Base-by-base conservation (phyloP, 1,139 yeast genomes). In the Candida frijolesensis region DNA sequence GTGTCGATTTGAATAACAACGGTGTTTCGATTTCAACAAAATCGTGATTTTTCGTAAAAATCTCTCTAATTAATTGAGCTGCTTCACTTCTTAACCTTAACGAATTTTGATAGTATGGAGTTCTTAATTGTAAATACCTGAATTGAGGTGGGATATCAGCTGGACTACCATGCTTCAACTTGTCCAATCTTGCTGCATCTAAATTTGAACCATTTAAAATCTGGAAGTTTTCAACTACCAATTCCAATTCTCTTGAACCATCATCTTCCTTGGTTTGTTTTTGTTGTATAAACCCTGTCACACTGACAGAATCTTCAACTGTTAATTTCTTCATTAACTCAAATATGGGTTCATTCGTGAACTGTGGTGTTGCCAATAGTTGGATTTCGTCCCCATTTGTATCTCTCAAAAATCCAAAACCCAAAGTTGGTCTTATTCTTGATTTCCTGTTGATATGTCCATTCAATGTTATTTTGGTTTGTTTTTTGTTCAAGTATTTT, bases 1-100 rank as follows among this genome's bases (percentile, higher is more conserved):
- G 99, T 0, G 99, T 94, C 1, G 97, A 89, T 64, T 94, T 92
- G 75, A 94, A 94, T 30, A 94, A 70, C 12, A 92, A 66, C 0
- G 99, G 99, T 0, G 99, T 94, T 63, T 94, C 99, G 40, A 95
- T 79, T 62, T 94, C 99, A 0, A 81, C 80, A 65, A 94, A 94
- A 10, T 72, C 73, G 46, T 76, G 78, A 14, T 67, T 65, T 4
- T 70, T 63, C 2, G 63, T 57, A 33, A 94, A 72, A 0, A 71
- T 68, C 0, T 70, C 59, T 45, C 97, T 74, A 4, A 89, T 76
- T 6, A 75, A 60, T 37, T 72, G 67, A 12, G 92, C 81, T 0
- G 87, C 82, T 42, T 73, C 66, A 30, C 96, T 84, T 57, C 98
- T 74, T 41, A 72, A 71, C 45, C 79, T 76, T 47, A 94, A 65